Base-by-base conservation (phyloP, 2,329 filamentous ascomycete species). In the Trichoderma pleuroti region DNA sequence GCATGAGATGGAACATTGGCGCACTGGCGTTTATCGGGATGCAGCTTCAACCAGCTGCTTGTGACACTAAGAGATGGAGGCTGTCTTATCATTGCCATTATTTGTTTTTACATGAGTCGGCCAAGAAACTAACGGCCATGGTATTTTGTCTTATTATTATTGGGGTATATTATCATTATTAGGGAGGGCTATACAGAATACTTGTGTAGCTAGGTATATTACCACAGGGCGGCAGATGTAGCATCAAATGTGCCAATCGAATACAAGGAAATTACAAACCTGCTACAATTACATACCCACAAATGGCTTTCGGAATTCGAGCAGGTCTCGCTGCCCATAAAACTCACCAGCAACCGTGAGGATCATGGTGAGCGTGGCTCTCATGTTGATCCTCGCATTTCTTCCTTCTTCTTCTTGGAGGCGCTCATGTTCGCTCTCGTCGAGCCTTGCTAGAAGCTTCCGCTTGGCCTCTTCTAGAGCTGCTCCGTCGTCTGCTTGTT, bases 291-390 rank as follows among this genome's bases (percentile, higher is more conserved):
- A 84, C 74, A 84, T 78, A 39, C 82, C 81, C 26, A 84, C 81
- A 75, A 89, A 90, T 5, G 87, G 87, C 72, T 91, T 87, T 71
- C 93, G 87, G 72, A 91, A 92, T 76, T 92, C 89, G 62, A 98
- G 86, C 73, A 98, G 81, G 80, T 98, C 95, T 74, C 91, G 86
- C 81, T 98, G 95, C 1, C 95, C 94, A 81, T 94, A 98, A 74
- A 92, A 89, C 81, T 97, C 94, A 75, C 93, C 94, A 61, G 92
- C 91, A 42, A 98, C 86, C 0, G 93, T 96, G 74, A 98, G 84
- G 67, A 98, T 93, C 93, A 97, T 97, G 81, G 97, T 94, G 39
- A 98, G 84, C 52, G 93, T 94, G n/a, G 90, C 91, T 32, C 87
- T 85, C 83, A 85, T 85, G 78, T 86, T 88, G 76, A 83, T 80